Evolutionary conservation across 306 rosid genomes (phyloP), one percentile per base, ranked within the genome.

Genomic region (Sesbania bispinosa): DNA sequence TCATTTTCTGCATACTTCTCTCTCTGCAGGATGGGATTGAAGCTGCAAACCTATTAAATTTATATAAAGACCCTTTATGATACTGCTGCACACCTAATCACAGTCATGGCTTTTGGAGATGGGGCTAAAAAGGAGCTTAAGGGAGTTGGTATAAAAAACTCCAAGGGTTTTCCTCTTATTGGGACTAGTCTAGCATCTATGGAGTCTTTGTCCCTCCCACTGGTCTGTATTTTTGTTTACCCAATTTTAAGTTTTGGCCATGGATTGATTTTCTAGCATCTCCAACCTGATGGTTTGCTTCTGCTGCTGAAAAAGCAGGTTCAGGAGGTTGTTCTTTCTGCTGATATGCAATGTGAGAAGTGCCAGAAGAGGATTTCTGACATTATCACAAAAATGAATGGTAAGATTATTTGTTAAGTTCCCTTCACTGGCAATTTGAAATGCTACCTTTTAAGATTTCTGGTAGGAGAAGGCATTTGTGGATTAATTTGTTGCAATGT

Each of bases 251-350:
- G 7, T 30, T 60, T 60, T 71, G 36, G 52, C 0, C 18, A 13
- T 30, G 55, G 50, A 3, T 63, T n/a, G n/a, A n/a, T n/a, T n/a
- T 45, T 70, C 0, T 39, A 7, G 41, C 47, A 4, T 29, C 6
- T 54, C 26, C 23, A 23, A 19, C 8, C 9, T 82, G 20, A 62
- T 14, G 67, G 54, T 2, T 47, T 64, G 66, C 30, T 73, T 53
- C 24, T 70, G 67, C n/a, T 65, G 33, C 24, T 65, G 3, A 11
- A 4, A 38, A 68, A 35, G 2, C 88, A 90, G 96, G 83, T 88
- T 45, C 97, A 90, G 54, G 88, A 90, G 76, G 84, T 90, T 67
- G 97, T 90, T 53, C 81, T 90, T 23, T 79, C 82, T 16, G 92
- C 95, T 14, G 92, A 90, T 67, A 73, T 90, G 62, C 73, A 85